Evolutionary conservation across 2,329 filamentous ascomycete genomes (phyloP), one percentile per base, ranked within the genome.

Genomic region (Fusarium piperis): DNA sequence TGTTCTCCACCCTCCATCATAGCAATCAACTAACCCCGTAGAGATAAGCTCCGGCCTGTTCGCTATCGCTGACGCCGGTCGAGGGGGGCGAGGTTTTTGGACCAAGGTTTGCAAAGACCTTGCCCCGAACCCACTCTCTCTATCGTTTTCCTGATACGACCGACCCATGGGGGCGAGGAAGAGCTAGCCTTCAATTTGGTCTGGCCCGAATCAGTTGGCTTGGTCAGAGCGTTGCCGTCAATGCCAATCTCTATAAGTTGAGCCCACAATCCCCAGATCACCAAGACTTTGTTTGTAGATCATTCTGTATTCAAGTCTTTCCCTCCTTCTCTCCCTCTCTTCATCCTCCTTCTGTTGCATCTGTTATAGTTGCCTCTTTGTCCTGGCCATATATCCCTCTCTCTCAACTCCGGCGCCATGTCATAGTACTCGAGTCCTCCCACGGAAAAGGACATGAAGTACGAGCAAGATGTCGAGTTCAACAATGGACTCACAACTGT

Each of bases 201-300:
- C 64, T 59, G 15, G 39, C 28, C 28, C 48, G 15, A 33, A 39
- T 48, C 28, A 16, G n/a, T 58, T 20, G 32, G 30, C 23, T 26
- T 53, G 64, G 62, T 62, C 62, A 59, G 62, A 55, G 65, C 56
- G 52, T 32, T 23, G 12, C 20, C 39, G 12, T 20, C 26, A 16
- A 41, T 62, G 53, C 16, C 57, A 38, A 36, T 48, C 48, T 32
- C 62, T 72, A 72, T 72, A 72, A 72, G 70, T 64, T 72, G 55
- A 70, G 62, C 35, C 69, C 69, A 60, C 69, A 60, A 46, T 72
- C 62, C 69, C 69, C 65, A 59, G 70, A 63, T 59, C 62, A 15
- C 18, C n/a, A 23, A 39, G 28, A 33, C 18, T 41, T 41, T 44
- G 36, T 26, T 32, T 16, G 56, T 66, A 48, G 15, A 30, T 51